Evolutionary conservation across 441 rosid species (phyloP), one percentile per base, ranked within the genome.

Genomic region (Eutrema salsugineum): DNA sequence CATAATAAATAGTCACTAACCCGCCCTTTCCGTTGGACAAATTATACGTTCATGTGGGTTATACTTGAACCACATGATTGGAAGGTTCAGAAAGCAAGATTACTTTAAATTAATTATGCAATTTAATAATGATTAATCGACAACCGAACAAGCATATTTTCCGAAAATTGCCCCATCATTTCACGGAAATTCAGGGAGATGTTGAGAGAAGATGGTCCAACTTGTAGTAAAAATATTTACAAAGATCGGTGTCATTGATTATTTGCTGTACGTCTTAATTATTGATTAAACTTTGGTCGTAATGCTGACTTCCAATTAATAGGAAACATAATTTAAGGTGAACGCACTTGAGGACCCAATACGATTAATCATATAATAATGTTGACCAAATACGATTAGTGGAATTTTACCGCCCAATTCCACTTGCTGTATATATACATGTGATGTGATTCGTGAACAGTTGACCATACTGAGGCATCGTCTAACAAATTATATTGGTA

Each of bases 41-140:
- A 43, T 12, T 46, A 62, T 55, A 49, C 42, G 60, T 16, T 55
- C 77, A 64, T 55, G 64, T 72, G 77, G 58, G 59, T 70, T 54
- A 40, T 49, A 59, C 17, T 44, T 54, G 42, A 48, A 70, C 74
- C 40, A 64, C 70, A 64, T 72, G 49, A 64, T 65, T 72, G 16
- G 35, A 64, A 65, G 71, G 64, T 73, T 64, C 58, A 7, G n/a
- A 39, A 47, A 72, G 55, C 15, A 44, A 63, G 38, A 11, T 48
- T 12, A 38, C 8, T 38, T 54, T 27, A 15, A 55, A 54, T 42
- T n/a, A 35, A 6, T 24, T 35, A 5, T 6, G 14, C 11, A 54
- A 11, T 63, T 55, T 54, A 43, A 72, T 56, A 72, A 14, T 72
- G 58, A 64, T 64, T 54, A 43, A 24, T 44, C 51, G 62, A 71